Evolutionary conservation across 768 basidiomycete species (phyloP).

Genomic region (Boletus rubescentipes): DNA sequence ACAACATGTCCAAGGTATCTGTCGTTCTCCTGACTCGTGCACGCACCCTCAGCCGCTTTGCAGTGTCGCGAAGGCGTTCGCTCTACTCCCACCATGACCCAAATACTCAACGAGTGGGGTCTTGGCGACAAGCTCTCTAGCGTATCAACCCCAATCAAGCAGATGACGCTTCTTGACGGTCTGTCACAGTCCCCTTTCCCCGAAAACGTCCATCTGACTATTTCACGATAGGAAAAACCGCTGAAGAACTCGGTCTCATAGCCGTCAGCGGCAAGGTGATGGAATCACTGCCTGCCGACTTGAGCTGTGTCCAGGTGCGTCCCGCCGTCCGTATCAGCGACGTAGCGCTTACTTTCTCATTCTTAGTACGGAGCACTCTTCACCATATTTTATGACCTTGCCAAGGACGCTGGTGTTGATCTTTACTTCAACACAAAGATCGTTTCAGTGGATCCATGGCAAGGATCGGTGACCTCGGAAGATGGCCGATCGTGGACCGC

Average conservation of each 20-base stretch:
- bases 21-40: no score
- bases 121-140: conserved; percentile 42
- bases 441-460: conserved; percentile 33
- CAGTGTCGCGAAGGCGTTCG: conserved; percentile 40
- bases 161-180: conserved; percentile 22
- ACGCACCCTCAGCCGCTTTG: neutral
- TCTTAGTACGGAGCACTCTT: conserved; percentile 53
- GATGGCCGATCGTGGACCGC: conserved; percentile 43
- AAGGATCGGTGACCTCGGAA: conserved; percentile 31
- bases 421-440: conserved; percentile 44
- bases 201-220: neutral
- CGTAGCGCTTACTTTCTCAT: neutral
- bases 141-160: conserved; percentile 20
- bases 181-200: neutral
- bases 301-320: conserved; percentile 46
- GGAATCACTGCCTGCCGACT: conserved; percentile 44
- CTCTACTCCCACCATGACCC: conserved; percentile 58
- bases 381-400: conserved; percentile 46
- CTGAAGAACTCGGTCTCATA: conserved; percentile 43
- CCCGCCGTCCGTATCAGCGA: neutral
- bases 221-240: conserved; percentile 36
- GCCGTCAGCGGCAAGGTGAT: conserved; percentile 45
- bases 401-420: conserved; percentile 44
- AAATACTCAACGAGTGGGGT: conserved; percentile 53
- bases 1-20: conserved; percentile 37